A percentile compares a stretch with the other conserved stretches of the same genome.
Conservation (phyloP, 148 eudicot genomes). For the Salicornia ramosissima region DNA sequence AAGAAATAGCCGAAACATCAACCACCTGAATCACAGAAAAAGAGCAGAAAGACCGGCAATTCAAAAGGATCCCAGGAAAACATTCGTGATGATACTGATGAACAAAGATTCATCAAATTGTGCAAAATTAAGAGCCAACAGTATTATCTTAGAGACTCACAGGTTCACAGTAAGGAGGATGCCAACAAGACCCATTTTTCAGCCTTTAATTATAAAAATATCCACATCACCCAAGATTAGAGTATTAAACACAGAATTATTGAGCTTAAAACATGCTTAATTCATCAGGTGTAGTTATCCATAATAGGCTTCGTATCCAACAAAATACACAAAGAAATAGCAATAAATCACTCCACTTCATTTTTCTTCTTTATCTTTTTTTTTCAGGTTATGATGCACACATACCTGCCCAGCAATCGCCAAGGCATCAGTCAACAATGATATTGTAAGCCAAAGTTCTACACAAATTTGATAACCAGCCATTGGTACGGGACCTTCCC, state of each 20-base stretch:
- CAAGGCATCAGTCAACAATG: slow-evolving; percentile 94
- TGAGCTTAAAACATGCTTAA: not conserved
- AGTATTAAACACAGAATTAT: not conserved
- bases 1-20: not conserved
- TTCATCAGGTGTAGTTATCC: not conserved
- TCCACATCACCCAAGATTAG: not conserved
- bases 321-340: not conserved
- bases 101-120: not conserved
- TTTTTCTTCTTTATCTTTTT: not conserved
- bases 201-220: not conserved
- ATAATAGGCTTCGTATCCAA: not conserved
- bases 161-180: too few relatives aligned
- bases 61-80: not conserved
- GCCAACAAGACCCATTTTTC: not conserved
- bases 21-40: not conserved
- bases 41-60: not conserved
- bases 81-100: not conserved
- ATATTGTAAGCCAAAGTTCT: slow-evolving; percentile 87
- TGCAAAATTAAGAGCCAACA: not conserved
- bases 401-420: slow-evolving; percentile 92
- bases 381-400: not conserved
- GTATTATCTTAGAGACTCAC: not conserved
- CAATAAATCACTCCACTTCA: not conserved
- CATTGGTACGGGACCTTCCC: slow-evolving; percentile 81
- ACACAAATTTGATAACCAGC: slow-evolving; percentile 92